Evolutionary conservation across 768 basidiomycete species (phyloP).

Genomic region (Tricholoma terreum): DNA sequence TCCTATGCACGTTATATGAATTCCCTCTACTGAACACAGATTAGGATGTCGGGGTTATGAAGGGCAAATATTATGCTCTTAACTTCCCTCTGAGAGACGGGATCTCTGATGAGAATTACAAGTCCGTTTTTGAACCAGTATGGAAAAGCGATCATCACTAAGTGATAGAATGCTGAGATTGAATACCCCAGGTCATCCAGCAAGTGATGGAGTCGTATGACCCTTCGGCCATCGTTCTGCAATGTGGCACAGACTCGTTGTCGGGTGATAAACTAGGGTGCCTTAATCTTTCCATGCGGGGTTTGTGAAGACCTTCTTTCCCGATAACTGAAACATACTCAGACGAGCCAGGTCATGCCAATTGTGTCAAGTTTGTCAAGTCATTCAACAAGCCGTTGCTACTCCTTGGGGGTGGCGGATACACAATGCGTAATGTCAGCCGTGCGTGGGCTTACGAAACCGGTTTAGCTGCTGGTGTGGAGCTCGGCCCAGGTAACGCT

Average conservation of each 20-base stretch:
- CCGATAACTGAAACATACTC: not conserved
- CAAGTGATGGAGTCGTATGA: conserved; percentile 94
- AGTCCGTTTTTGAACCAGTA: conserved; percentile 93
- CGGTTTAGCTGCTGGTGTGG: conserved; percentile 95
- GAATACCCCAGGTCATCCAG: conserved; percentile 67
- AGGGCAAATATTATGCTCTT: conserved; percentile 90
- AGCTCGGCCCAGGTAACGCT: conserved; percentile 71
- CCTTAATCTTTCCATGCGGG: conserved; percentile 95
- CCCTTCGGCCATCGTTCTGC: conserved; percentile 92
- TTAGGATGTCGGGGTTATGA: conserved; percentile 89
- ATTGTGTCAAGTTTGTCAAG: conserved; percentile 96
- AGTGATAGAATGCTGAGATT: not conserved
- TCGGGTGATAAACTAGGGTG: conserved; percentile 96
- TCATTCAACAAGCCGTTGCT: conserved; percentile 94
- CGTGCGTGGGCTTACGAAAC: conserved; percentile 98
- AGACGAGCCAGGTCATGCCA: conserved; percentile 73
- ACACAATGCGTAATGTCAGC: conserved; percentile 97
- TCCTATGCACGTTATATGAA: not conserved
- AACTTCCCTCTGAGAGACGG: conserved; percentile 97
- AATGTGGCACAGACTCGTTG: conserved; percentile 96
- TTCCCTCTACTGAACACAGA: conserved; percentile 9
- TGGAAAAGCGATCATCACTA: conserved; percentile 23
- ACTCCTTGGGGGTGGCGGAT: conserved; percentile 94
- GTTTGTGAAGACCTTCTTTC: conserved; percentile 31
- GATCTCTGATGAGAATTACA: conserved; percentile 92